Evolutionary conservation across 257 asterid genomes (phyloP), one percentile per base, ranked within the genome.

Genomic region (Anisodus acutangulus): DNA sequence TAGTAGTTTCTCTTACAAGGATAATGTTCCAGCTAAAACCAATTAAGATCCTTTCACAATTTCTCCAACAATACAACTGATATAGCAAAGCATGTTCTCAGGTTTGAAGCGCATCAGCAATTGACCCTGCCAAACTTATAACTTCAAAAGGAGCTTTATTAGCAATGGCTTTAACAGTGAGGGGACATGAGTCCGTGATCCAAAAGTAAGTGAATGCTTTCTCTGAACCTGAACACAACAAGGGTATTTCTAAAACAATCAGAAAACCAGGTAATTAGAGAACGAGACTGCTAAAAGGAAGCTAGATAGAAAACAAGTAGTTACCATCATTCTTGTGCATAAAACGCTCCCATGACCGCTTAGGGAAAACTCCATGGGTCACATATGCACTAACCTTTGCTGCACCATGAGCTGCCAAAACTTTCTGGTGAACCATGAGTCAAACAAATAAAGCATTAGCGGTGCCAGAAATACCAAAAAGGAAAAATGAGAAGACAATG

Each of bases 101-200:
- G 85, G 87, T 96, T 72, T 94, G 99, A 55, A 96, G 99, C 60
- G 98, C 97, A 81, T 92, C 97, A 41, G 98, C 94, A 63, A 96
- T 96, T 10, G 98, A 96, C 67, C 94, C 94, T 0, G 99, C 99
- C 57, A 96, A 98, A 82, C 97, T 93, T 89, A 94, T 63, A 76
- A 96, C 92, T 86, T 96, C 99, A 57, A 96, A 96, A 19, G 99
- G 99, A 83, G 95, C 90, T 91, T 90, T 90, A 13, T 87, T 81
- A 19, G 87, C 88, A 26, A 96, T 88, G 83, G 95, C 92, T 83
- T 92, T 88, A 81, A 94, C 98, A 1, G 98, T 96, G 7, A 7
- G 83, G 35, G 98, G 94, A 87, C 99, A 96, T 0, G 99, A 96
- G 88, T 96, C 98, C 0, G 97, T 94, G 88, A 93, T 92, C 99